These are phyloP conservation scores for Fusarium guadeloupense DNA, from an alignment of 2,329 filamentous ascomycete species.

Conservation along the genomic window DNA sequence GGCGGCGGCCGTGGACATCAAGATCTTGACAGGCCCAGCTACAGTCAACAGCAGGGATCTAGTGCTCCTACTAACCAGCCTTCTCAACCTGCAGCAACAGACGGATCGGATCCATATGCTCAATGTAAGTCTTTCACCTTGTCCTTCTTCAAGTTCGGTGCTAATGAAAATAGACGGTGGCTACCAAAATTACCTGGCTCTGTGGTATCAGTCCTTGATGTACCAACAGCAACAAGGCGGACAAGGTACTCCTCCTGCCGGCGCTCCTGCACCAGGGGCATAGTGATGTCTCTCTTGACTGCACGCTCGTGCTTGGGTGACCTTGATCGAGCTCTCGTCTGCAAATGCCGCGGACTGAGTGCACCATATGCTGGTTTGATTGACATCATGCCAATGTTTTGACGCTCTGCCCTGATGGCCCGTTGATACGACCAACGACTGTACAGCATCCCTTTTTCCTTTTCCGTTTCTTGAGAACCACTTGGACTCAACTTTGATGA, in stretches of 20 bases:
- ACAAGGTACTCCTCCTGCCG: conserved; percentile 49
- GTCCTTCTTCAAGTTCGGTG: not conserved
- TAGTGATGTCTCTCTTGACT: conserved; percentile 47
- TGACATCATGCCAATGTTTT: conserved; percentile 45
- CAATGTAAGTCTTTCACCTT: conserved; percentile 64
- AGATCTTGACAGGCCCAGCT: conserved; percentile 64
- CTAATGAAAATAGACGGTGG: conserved; percentile 69
- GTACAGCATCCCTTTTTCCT: conserved; percentile 44
- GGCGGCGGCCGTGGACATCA: conserved; percentile 58
- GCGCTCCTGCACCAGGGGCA: conserved; percentile 50
- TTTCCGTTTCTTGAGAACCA: conserved; percentile 40
- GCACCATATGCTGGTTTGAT: conserved; percentile 45
- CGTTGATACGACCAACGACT: conserved; percentile 45
- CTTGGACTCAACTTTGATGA: conserved; percentile 42
- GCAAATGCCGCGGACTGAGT: conserved; percentile 37
- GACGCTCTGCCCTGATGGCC: conserved; percentile 41
- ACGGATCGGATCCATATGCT: conserved; percentile 75
- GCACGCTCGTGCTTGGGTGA: conserved; percentile 47
- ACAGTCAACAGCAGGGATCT: conserved; percentile 60
- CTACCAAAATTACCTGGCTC: conserved; percentile 80
- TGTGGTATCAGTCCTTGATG: conserved; percentile 79
- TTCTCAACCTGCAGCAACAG: conserved; percentile 56
- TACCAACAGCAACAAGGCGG: conserved; percentile 55
- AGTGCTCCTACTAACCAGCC: conserved; percentile 54
- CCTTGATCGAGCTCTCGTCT: conserved; percentile 45